These are phyloP conservation scores for Cylindrotheca fusiformis DNA, from an alignment of 108 stramenopile species.

Conservation along the genomic window DNA sequence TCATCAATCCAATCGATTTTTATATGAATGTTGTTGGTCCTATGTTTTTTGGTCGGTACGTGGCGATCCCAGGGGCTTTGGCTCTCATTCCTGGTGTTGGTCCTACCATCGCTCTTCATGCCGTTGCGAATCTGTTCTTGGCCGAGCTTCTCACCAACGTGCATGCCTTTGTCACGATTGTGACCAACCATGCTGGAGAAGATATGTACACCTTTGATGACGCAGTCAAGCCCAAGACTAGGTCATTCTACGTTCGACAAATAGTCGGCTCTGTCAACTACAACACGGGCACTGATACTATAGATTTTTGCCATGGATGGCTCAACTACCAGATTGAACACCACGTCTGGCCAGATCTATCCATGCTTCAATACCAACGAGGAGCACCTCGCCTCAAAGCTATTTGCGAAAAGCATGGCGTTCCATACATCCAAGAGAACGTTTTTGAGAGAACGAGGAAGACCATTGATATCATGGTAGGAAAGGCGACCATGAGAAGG, in stretches of 20 bases:
- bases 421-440: conserved; percentile 87
- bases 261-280: conserved; percentile 85
- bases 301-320: conserved; percentile 87
- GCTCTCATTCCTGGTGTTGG: conserved; percentile 25
- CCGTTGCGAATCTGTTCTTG: conserved; percentile 74
- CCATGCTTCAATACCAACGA: conserved; percentile 85
- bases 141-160: conserved; percentile 85
- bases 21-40: conserved; percentile 46
- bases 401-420: conserved; percentile 77
- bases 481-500: conserved; percentile 73
- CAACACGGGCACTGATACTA: conserved; percentile 64
- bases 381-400: conserved; percentile 72
- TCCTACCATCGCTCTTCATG: conserved; percentile 55
- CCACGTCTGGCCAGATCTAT: conserved; percentile 85
- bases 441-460: conserved; percentile 78
- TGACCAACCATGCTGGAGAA: conserved; percentile 73
- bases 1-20: conserved; percentile 26
- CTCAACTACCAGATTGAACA: conserved; percentile 94
- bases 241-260: conserved; percentile 87
- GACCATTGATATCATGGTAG: conserved; percentile 87
- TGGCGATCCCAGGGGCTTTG: conserved; percentile 46
- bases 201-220: conserved; percentile 91
- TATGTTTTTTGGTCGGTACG: conserved; percentile 47
- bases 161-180: conserved; percentile 84
- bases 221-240: conserved; percentile 77